Evolutionary conservation across 805 yeast species (phyloP), one percentile per base, ranked within the genome.

Genomic region (Pichia gijzeniarum): DNA sequence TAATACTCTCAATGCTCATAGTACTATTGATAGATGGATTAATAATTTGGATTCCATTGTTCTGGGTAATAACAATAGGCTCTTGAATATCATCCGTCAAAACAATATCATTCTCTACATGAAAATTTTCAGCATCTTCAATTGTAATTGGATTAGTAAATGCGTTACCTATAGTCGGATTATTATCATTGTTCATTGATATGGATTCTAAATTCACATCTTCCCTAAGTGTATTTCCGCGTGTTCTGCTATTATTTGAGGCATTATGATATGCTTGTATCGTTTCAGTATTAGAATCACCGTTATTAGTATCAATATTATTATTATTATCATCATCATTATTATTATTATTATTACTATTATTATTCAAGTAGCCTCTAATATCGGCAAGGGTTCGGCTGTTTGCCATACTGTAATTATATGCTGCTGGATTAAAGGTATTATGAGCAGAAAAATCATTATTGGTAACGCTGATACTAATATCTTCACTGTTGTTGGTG

Each of bases 321-420:
- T 30, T 21, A n/a, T 22, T 30, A 13, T 18, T 39, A 28, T 31
- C n/a, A n/a, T n/a, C n/a, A 12, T 6, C n/a, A n/a, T 31, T 19
- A 18, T 19, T 35, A 10, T 5, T 14, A 14, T n/a, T 18, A 20
- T 6, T 41, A 12, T 20, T 16, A 13, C 20, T 21, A n/a, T 22
- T 30, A 13, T 18, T 39, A 28, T 31, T 31, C 6, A 37, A 25
- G 17, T 36, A 39, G 16, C 33, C 39, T 43, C 49, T 21, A 27
- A 61, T 43, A 41, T 61, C 59, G 12, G 62, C 52, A 43, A 61
- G 56, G 1, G 65, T 61, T 33, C 59, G 63, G 40, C 62, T 57
- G 33, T 55, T 61, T 3, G 63, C 57, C 41, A 61, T 44, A 40
- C 45, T 58, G 27, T 49, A 41, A 30, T 57, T 59, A 53, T 59